Evolutionary conservation across 2,329 filamentous ascomycete species (phyloP), one percentile per base, ranked within the genome.

Genomic region (Ophiostoma perfectum): DNA sequence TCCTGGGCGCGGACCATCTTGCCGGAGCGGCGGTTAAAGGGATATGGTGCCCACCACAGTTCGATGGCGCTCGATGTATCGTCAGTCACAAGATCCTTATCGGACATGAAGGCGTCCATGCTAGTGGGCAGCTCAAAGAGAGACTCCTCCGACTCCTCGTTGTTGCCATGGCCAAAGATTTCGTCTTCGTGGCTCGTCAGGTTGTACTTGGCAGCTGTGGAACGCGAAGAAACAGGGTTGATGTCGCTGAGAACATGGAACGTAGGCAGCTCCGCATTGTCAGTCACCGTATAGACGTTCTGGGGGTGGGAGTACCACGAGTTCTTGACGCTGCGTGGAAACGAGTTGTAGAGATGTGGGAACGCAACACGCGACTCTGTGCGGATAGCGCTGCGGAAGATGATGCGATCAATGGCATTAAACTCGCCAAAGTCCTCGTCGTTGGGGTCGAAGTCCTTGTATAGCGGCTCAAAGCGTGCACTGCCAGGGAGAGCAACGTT

Each of bases 341-440:
- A 84, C 18, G 94, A 97, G 77, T 99, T 99, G 81, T 99, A 99
- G 5, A 99, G 83, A 77, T 90, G 97, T 0, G 95, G 95, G 77
- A 92, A 98, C 0, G 93, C 93, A 60, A 99, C 95, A 63, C 94
- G 88, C 75, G 96, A 97, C 79, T 99, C 95, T 8, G 94, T 99
- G 73, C 94, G 88, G 72, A 98, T 96, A 0, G 94, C 93, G 64
- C 91, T 90, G 72, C 95, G 90, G 84, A 99, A 99, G 73, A 99
- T 99, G 79, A 99, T 99, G 73, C 96, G 92, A 76, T 99, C 95
- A 74, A 99, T 99, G 45, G 95, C 95, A 76, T 99, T 99, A 84
- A 99, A 99, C 79, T 99, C 95, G 79, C 95, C 95, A 79, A 99
- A 99, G 76, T 99, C 95, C 78, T 99, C 95, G 73, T 98, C 94